These are phyloP conservation scores for Ascochyta lentis DNA, from an alignment of 2,329 filamentous ascomycete genomes.

Conservation along the genomic window DNA sequence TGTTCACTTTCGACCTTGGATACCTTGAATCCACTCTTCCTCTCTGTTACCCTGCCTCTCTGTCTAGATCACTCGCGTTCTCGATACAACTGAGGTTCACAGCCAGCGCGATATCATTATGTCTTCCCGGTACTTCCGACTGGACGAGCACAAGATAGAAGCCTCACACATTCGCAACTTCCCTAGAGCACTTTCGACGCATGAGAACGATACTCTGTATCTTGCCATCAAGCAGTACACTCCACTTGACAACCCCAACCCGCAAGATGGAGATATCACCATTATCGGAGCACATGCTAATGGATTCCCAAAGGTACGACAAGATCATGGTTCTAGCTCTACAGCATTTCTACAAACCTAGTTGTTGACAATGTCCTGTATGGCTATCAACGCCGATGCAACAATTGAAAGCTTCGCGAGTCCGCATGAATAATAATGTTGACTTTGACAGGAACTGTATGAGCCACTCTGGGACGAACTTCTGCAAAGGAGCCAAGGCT, in stretches of 20 bases:
- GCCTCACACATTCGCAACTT: constrained; percentile 82
- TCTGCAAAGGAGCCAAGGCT: constrained; percentile 61
- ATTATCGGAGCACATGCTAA: constrained; percentile 90
- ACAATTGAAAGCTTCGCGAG: background rate
- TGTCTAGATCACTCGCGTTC: background rate
- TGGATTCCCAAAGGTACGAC: constrained; percentile 81
- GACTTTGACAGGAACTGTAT: constrained; percentile 74
- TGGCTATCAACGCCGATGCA: background rate
- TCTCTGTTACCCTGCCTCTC: background rate
- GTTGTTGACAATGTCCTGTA: background rate
- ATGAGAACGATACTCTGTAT: constrained; percentile 76
- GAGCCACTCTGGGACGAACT: constrained; percentile 92
- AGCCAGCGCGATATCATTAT: constrained; percentile 31
- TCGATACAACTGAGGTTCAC: background rate
- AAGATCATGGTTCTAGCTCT: background rate
- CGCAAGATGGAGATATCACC: constrained; percentile 78
- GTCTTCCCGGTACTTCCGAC: constrained; percentile 60
- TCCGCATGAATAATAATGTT: background rate
- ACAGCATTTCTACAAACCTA: background rate
- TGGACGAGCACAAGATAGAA: constrained; percentile 74
- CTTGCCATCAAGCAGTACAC: constrained; percentile 88
- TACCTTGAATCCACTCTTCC: background rate
- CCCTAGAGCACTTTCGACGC: constrained; percentile 71
- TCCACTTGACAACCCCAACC: constrained; percentile 71
- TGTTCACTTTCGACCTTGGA: no score